These are phyloP conservation scores for Starmerella davenportii DNA, from an alignment of 805 yeast genomes.

Conservation along the genomic window DNA sequence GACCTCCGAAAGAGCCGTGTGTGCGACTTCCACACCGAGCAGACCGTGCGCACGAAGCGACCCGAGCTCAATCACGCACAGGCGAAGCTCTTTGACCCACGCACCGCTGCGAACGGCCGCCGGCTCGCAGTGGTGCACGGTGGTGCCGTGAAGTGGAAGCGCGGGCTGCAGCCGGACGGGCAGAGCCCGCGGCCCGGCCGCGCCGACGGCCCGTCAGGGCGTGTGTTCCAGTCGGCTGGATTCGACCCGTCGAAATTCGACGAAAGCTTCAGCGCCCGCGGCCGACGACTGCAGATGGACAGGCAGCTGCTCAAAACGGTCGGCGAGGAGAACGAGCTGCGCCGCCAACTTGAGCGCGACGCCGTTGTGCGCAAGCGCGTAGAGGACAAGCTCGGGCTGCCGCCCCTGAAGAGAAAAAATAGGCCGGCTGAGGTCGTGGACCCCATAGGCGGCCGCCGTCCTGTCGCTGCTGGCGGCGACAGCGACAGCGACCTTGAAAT, in stretches of 20 bases:
- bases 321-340: slow-evolving; percentile 15
- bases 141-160: slow-evolving; percentile 19
- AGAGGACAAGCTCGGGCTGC: slow-evolving; percentile 7
- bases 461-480: background rate
- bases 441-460: background rate
- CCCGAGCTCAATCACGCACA: slow-evolving; percentile 53
- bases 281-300: slow-evolving; percentile 19
- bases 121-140: slow-evolving; percentile 26
- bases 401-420: background rate
- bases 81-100: slow-evolving; percentile 40
- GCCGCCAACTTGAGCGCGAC: slow-evolving; percentile 2
- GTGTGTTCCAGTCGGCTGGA: slow-evolving; percentile 6
- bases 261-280: slow-evolving; percentile 22
- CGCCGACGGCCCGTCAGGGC: slow-evolving; percentile 12
- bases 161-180: slow-evolving; percentile 19
- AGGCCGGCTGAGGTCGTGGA: background rate
- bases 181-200: slow-evolving; percentile 9
- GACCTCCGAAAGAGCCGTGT: slow-evolving; percentile 34
- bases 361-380: slow-evolving; percentile 23
- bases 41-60: slow-evolving; percentile 36
- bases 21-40: slow-evolving; percentile 60
- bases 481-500: slow-evolving; percentile 15
- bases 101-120: slow-evolving; percentile 25
- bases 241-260: slow-evolving; percentile 33
- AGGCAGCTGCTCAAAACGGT: slow-evolving; percentile 17